Conservation (phyloP, 2,329 filamentous ascomycete genomes). For the Fusarium chuoi region DNA sequence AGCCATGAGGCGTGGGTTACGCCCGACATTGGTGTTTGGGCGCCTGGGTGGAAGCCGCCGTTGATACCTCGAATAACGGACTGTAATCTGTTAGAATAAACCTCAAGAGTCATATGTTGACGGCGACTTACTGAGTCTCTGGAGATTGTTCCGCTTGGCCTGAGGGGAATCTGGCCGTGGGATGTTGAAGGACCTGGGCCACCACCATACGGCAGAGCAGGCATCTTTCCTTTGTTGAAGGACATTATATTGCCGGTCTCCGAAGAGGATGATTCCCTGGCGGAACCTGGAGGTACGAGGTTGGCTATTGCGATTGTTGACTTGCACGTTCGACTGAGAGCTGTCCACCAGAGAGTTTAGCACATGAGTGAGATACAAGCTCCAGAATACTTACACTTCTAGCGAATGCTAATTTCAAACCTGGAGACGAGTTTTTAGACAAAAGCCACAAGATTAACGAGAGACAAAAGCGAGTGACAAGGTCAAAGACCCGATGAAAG, state of each 20-base stretch:
- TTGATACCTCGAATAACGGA: constrained; percentile 49
- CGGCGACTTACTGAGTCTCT: constrained; percentile 44
- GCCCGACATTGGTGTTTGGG: constrained; percentile 47
- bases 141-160: constrained; percentile 33
- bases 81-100: constrained; percentile 30
- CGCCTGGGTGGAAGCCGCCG: constrained; percentile 46
- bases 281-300: constrained; percentile 3
- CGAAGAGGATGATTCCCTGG: constrained; percentile 32
- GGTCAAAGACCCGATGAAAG: constrained; percentile 9
- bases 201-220: background rate
- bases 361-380: background rate
- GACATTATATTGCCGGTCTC: constrained; percentile 11
- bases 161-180: constrained; percentile 17
- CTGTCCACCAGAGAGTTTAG: background rate
- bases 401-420: fast-evolving
- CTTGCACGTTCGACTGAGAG: background rate
- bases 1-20: constrained; percentile 47
- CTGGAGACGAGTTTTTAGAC: fast-evolving
- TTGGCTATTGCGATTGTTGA: constrained; percentile 10
- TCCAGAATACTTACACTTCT: background rate
- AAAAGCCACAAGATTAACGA: constrained; percentile 2
- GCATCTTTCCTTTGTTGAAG: constrained; percentile 11
- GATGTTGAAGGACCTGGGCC: constrained; percentile 23
- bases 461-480: constrained; percentile 26
- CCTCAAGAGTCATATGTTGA: fast-evolving